A percentile compares a stretch with the other conserved stretches of the same genome.
phyloP scores from a whole-genome alignment of 768 basidiomycete species.

The Lactarius trivialis region DNA sequence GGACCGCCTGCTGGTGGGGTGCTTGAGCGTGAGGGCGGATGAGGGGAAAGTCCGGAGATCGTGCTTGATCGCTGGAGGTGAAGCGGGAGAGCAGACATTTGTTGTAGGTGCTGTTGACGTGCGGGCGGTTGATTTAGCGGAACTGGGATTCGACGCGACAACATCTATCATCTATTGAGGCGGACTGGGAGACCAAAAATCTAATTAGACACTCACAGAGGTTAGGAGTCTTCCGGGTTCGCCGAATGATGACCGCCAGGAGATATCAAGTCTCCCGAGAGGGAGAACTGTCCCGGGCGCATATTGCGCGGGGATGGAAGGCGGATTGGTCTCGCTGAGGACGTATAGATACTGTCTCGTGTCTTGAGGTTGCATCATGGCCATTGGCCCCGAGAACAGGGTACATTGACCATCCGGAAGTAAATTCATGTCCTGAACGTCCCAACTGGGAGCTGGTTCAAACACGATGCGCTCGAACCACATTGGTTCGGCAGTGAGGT shows the following conservation, averaged over 20 bases:
- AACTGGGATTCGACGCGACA: slow-evolving; percentile 71
- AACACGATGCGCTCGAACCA: slow-evolving; percentile 78
- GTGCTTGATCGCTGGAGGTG: slow-evolving; percentile 59
- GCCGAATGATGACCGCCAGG: slow-evolving; percentile 80
- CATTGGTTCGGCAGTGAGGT: slow-evolving; percentile 69
- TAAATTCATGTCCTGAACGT: slow-evolving; percentile 48
- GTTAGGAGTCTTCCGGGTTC: slow-evolving; percentile 85
- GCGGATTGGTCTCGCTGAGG: slow-evolving; percentile 46
- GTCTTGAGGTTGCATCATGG: slow-evolving; percentile 78
- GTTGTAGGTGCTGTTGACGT: slow-evolving; percentile 35
- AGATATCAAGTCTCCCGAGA: slow-evolving; percentile 82
- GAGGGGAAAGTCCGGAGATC: slow-evolving; percentile 38
- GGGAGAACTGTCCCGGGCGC: slow-evolving; percentile 68
- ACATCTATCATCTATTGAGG: slow-evolving; percentile 38
- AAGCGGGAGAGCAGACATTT: slow-evolving; percentile 66
- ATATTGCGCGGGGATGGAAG: slow-evolving; percentile 42
- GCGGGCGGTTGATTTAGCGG: slow-evolving; percentile 36
- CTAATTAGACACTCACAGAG: slow-evolving; percentile 40
- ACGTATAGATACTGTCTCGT: slow-evolving; percentile 85
- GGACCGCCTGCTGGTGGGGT: slow-evolving; percentile 45
- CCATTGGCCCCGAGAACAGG: slow-evolving; percentile 55
- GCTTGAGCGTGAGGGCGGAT: slow-evolving; percentile 43
- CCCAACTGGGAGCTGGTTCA: slow-evolving; percentile 65
- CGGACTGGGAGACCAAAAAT: not conserved
- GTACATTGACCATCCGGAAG: slow-evolving; percentile 28